Base-by-base conservation (phyloP, 768 basidiomycete genomes). In the Collybiopsis confluens region DNA sequence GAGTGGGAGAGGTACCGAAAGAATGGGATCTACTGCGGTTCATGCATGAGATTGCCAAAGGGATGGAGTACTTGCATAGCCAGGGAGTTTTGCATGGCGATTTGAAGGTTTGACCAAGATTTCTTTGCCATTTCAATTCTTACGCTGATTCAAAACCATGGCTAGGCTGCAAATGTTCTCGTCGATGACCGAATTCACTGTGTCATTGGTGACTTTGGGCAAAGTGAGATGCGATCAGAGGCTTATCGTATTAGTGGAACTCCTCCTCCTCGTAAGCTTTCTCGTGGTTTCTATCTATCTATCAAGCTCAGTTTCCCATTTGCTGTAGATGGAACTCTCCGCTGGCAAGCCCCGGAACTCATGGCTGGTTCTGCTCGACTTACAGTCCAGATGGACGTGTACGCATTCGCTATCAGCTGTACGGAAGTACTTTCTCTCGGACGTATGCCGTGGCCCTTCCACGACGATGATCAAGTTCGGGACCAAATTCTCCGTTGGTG, bases 181-280 rank as follows among this genome's bases (percentile, higher is more conserved):
- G 81, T 94, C 13, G 81, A 86, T 58, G 82, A 89, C 56, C 66
- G 74, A 1, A 74, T 78, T 2, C 78, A 71, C 43, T 92, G 89
- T 55, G 75, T 92, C 37, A 82, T 93, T 38, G 82, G 88, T 26
- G 90, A 92, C 63, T 93, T 94, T 65, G 90, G 88, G 0, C 86
- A 92, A 65, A 86, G 81, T 59, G 85, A 88, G 66, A 83, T 92
- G 73, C 88, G 84, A 68, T 79, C 76, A 15, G 88, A 92, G 64
- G 82, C 80, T 3, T 83, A 75, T 59, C 74, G 79, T 28, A 71
- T 87, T 2, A 86, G 80, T 52, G 82, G 81, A 9, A 70, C 70
- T 21, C 63, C 73, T 2, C 69, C 70, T 30, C 71, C 74, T 54
- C 72, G 83, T 85, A 59, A 47, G 77, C 73, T 18, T n/a, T 8